A percentile compares a stretch with the other conserved stretches of the same genome.
Evolutionary conservation across 2,329 filamentous ascomycete genomes (phyloP).

Genomic region (Beauveria sp.): DNA sequence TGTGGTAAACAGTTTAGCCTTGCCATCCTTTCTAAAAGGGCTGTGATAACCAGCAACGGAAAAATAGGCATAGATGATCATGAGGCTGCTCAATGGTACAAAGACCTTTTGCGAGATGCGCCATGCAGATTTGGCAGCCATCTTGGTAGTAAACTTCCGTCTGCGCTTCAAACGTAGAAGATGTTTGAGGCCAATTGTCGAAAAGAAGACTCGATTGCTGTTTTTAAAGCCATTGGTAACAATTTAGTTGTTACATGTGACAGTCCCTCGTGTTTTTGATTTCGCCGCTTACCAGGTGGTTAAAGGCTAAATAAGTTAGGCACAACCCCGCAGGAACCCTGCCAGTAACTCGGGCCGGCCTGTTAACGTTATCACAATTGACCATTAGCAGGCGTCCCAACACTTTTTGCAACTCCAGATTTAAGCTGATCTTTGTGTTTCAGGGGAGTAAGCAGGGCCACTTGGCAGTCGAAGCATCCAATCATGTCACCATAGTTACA

Average conservation of each 20-base stretch:
- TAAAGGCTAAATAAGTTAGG: background rate
- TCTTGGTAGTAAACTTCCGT: background rate
- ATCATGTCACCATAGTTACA: too few relatives aligned
- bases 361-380: background rate
- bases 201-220: accelerated
- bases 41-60: background rate
- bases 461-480: too few relatives aligned
- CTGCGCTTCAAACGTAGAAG: background rate
- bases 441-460: too few relatives aligned
- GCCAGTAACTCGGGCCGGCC: background rate
- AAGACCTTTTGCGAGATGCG: background rate
- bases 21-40: background rate
- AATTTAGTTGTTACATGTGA: background rate
- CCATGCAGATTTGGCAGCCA: background rate
- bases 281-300: background rate
- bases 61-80: background rate
- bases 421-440: too few relatives aligned
- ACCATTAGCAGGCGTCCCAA: background rate
- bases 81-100: background rate
- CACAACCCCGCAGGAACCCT: background rate
- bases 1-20: background rate
- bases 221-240: background rate
- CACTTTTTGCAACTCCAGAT: too few relatives aligned
- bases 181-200: background rate
- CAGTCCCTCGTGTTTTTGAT: background rate